Evolutionary conservation across 345 rosid genomes (phyloP), one percentile per base, ranked within the genome.

Genomic region (Cardamine chenopodiifolia): DNA sequence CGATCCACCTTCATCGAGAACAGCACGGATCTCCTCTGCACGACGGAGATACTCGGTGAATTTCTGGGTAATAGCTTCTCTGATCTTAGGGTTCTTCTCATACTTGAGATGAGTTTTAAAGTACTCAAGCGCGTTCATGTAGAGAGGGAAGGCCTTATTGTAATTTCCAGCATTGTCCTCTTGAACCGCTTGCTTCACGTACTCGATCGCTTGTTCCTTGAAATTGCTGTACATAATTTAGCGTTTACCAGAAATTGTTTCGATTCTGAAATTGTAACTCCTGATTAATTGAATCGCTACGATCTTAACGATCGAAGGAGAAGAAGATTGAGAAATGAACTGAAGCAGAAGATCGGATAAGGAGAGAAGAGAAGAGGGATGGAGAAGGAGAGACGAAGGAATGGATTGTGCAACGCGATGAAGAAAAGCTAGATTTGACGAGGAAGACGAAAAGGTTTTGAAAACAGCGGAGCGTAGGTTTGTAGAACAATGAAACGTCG

Each of bases 81-180:
- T 79, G 78, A 93, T 93, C 79, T 93, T 90, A 12, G 89, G 91
- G 80, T 93, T 93, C 87, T 86, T 93, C 90, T 93, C 98, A 78
- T 93, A 93, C 83, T 93, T 93, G 79, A 93, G 82, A 78, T 93
- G 98, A 72, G 97, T 89, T 76, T 86, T 89, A 85, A 93, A 93
- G 88, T 93, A 90, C 83, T 93, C 98, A 28, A 93, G 87, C 23
- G 98, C 97, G 84, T 89, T 93, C 97, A 85, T 93, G 77, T 93
- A 93, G 15, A 93, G 71, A 68, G 91, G 96, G 57, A 93, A 89
- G 10, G 98, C 98, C 73, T 87, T 93, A 7, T 83, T 78, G 82
- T 93, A 93, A 76, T 93, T 93, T 22, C 98, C 98, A 0, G 90
- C 96, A 85, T 93, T 88, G 60, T 93, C 98, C 47, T 89, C 98